phyloP scores from a whole-genome alignment of 1,139 yeast species.

The Pichia inconspicua region DNA sequence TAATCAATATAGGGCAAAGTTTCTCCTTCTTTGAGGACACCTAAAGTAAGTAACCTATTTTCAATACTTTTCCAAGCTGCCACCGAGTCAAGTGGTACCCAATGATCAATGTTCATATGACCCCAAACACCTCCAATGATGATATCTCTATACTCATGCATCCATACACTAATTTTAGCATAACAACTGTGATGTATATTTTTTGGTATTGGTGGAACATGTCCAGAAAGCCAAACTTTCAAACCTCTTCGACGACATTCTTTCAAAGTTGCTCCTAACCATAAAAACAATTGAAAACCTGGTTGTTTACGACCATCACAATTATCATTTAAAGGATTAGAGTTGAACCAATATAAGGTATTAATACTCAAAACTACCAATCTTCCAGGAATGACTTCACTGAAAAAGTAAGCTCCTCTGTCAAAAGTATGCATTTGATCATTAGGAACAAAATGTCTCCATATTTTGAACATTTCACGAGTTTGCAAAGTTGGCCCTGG shows the following conservation, averaged over 20 bases:
- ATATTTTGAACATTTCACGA: conserved; percentile 62
- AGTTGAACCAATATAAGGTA: conserved; percentile 64
- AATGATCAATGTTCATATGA: conserved; percentile 85
- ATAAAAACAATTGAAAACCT: conserved; percentile 65
- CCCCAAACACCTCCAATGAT: conserved; percentile 80
- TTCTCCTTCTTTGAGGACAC: conserved; percentile 11
- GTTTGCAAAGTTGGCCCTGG: conserved; percentile 84
- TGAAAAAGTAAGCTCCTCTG: conserved; percentile 66
- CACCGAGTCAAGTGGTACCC: conserved; percentile 64
- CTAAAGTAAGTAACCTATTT: conserved; percentile 18
- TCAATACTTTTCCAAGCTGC: conserved; percentile 53
- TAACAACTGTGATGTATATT: conserved; percentile 67
- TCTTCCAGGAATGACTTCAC: conserved; percentile 69
- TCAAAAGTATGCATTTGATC: conserved; percentile 69
- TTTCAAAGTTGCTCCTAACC: conserved; percentile 69
- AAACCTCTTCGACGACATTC: conserved; percentile 67
- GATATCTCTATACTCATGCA: conserved; percentile 72
- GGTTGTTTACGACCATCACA: conserved; percentile 70
- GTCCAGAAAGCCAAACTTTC: conserved; percentile 84
- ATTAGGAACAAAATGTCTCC: conserved; percentile 71
- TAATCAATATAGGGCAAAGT: conserved; percentile 13
- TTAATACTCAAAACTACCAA: conserved; percentile 73
- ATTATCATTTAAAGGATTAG: conserved; percentile 75
- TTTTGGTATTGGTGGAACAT: conserved; percentile 79
- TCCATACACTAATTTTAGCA: conserved; percentile 68